Evolutionary conservation across 495 filamentous ascomycete species (phyloP).

Genomic region (Astrothelium macrocarpum): DNA sequence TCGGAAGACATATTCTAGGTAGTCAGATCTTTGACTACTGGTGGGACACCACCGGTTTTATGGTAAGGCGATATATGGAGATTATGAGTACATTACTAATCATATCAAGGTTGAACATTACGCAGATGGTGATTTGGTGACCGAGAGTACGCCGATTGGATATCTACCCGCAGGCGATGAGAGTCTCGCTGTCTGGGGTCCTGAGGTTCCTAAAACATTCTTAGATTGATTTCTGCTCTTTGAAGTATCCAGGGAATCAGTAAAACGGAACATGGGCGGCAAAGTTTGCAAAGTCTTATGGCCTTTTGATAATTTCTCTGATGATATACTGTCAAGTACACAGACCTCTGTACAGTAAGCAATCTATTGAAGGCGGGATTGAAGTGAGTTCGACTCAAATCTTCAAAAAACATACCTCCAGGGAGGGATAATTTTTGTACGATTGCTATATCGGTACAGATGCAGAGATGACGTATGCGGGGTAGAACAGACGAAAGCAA

Average conservation of each 20-base stretch:
- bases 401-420: too few relatives aligned
- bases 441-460: background rate
- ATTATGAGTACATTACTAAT: background rate
- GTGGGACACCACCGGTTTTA: conserved; percentile 32
- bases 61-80: conserved; percentile 5
- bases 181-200: conserved; percentile 23
- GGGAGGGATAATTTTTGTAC: too few relatives aligned
- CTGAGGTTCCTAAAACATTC: conserved; percentile 24
- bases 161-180: conserved; percentile 20
- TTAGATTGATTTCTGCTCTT: conserved; percentile 8
- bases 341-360: background rate
- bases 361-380: background rate
- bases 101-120: conserved; percentile 25
- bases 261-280: background rate
- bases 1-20: conserved; percentile 59
- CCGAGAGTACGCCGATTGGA: conserved; percentile 22
- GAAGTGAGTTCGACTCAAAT: too few relatives aligned
- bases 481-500: background rate
- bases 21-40: conserved; percentile 65
- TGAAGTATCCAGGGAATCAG: background rate
- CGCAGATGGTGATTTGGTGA: conserved; percentile 28
- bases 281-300: background rate
- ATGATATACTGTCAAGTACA: background rate
- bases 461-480: background rate
- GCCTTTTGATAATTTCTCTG: background rate